Conservation (phyloP, 495 filamentous ascomycete species). For the Xylona heveae region DNA sequence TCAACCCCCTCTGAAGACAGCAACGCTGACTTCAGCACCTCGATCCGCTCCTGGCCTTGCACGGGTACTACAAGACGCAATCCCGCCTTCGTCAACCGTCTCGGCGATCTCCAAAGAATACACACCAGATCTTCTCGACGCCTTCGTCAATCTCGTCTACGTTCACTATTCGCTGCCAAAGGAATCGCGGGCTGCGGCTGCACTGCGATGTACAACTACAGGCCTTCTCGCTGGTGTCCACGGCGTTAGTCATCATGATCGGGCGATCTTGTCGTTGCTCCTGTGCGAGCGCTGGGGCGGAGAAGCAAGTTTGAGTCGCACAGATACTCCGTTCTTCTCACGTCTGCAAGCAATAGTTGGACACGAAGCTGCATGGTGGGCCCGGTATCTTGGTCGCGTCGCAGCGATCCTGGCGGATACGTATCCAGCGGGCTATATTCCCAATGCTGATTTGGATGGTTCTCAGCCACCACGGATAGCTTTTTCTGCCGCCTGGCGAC, state of each 20-base stretch:
- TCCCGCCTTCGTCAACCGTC: slow-evolving; percentile 15
- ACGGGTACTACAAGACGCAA: slow-evolving; percentile 20
- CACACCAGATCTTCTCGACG: slow-evolving; percentile 23
- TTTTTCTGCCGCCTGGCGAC: slow-evolving; percentile 1
- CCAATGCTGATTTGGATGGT: slow-evolving; percentile 8
- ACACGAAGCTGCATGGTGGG: slow-evolving; percentile 34
- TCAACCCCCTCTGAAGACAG: slow-evolving; percentile 40
- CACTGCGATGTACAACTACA: slow-evolving; percentile 49
- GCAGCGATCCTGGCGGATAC: slow-evolving; percentile 18
- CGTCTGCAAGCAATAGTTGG: slow-evolving; percentile 25
- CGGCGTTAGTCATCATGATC: slow-evolving; percentile 48
- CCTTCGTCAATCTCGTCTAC: slow-evolving; percentile 29
- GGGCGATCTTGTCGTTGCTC: slow-evolving; percentile 49
- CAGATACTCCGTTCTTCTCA: slow-evolving; percentile 24
- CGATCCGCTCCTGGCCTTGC: slow-evolving; percentile 18
- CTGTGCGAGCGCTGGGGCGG: slow-evolving; percentile 62
- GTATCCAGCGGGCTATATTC: slow-evolving; percentile 1
- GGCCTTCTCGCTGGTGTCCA: slow-evolving; percentile 42
- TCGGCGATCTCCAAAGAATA: slow-evolving; percentile 16
- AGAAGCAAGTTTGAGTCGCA: slow-evolving; percentile 31
- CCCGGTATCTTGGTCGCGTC: slow-evolving; percentile 34
- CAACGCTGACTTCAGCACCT: slow-evolving; percentile 29
- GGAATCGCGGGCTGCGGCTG: slow-evolving; percentile 36
- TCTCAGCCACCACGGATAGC: slow-evolving; percentile 2
- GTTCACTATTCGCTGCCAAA: slow-evolving; percentile 27